Conservation (phyloP, 108 stramenopile species). For the Cylindrotheca closterium region DNA sequence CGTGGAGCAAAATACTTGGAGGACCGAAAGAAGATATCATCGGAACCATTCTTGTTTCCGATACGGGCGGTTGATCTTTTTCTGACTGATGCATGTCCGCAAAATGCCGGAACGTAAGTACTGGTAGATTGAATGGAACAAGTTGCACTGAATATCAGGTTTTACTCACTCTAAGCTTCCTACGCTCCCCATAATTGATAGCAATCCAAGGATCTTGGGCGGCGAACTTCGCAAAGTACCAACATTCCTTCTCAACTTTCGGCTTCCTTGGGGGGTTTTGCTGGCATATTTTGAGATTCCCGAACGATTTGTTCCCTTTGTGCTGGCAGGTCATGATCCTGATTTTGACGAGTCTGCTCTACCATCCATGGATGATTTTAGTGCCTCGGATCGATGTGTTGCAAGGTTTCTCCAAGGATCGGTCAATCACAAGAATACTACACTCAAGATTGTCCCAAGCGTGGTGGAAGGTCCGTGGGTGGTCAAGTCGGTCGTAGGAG, state of each 20-base stretch:
- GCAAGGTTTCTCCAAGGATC: constrained; percentile 59
- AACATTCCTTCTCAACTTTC: constrained; percentile 88
- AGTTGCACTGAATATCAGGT: too few relatives aligned
- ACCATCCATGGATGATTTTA: constrained; percentile 42
- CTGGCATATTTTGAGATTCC: constrained; percentile 85
- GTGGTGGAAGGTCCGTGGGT: constrained; percentile 89
- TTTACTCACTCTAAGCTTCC: too few relatives aligned
- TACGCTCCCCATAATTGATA: too few relatives aligned
- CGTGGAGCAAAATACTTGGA: constrained; percentile 73
- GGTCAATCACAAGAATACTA: constrained; percentile 52
- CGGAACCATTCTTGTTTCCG: constrained; percentile 60
- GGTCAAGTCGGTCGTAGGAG: constrained; percentile 72
- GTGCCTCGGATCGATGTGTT: constrained; percentile 50
- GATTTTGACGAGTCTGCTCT: constrained; percentile 47
- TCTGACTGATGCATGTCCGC: constrained; percentile 74
- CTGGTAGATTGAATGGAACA: not conserved
- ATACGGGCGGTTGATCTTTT: constrained; percentile 79
- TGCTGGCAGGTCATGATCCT: constrained; percentile 41
- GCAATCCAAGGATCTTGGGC: constrained; percentile 56
- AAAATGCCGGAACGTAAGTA: constrained; percentile 62
- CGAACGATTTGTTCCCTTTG: constrained; percentile 61
- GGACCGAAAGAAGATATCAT: constrained; percentile 75
- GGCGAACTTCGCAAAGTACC: constrained; percentile 69
- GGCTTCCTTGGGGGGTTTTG: constrained; percentile 87
- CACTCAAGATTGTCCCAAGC: constrained; percentile 71